Base-by-base conservation (phyloP, 352 stramenopile genomes). In the Globisporangium parvum region DNA sequence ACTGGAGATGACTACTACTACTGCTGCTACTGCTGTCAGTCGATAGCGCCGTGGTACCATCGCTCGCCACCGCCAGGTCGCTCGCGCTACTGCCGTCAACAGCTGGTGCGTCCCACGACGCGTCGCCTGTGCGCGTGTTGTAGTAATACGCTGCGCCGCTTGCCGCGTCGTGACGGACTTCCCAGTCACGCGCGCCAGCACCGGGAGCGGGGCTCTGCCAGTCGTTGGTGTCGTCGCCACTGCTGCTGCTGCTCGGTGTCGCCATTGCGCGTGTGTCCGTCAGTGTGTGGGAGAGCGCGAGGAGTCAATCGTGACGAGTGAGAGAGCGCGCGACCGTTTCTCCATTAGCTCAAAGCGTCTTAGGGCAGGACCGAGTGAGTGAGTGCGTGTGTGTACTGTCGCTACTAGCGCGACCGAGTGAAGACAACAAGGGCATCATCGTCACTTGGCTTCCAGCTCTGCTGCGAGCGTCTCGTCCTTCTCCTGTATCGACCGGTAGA, bases 391-490 rank as follows among this genome's bases (percentile, higher is more conserved):
- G n/a, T n/a, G n/a, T n/a, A n/a, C n/a, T n/a, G n/a, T n/a, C n/a
- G n/a, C n/a, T n/a, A n/a, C n/a, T n/a, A n/a, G n/a, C n/a, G n/a
- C n/a, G n/a, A n/a, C n/a, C n/a, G n/a, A n/a, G n/a, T n/a, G n/a
- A n/a, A n/a, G 31, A 37, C 31, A 41, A 18, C 17, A 8, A 20
- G 26, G n/a, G 24, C 15, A 20, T 33, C 78, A 88, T 62, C 15
- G n/a, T 33, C 78, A 88, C 64, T 91, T 88, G 41, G 77, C 77
- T 54, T 87, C 70, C 0, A 91, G 60, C 55, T 86, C 80, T 2
- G 74, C 75, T 4, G 77, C 71, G 18, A 88, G 63, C 48, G 72
- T 65, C 46, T 87, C 73, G 47, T 91, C 80, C 60, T 88, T 80
- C 58, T 88, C 80, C 68, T 88, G 65, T 9, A 37, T 37, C 31